Conservation (phyloP, 2,329 filamentous ascomycete species). For the Penicillium verrucosum region DNA sequence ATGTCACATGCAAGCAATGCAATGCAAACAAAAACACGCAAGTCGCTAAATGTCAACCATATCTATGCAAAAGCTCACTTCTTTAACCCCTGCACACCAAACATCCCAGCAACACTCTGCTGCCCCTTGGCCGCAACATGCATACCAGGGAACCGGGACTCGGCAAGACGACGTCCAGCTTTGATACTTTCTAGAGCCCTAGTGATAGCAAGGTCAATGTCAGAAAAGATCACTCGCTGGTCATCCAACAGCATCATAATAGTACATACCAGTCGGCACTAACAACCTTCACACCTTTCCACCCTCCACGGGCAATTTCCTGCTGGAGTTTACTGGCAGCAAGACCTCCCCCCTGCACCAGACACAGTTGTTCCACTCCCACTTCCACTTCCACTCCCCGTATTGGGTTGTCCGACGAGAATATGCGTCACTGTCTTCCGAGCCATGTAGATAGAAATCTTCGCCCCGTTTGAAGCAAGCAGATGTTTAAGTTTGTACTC, state of each 20-base stretch:
- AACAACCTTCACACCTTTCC: slow-evolving; percentile 73
- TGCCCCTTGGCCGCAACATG: slow-evolving; percentile 62
- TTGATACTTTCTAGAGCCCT: slow-evolving; percentile 84
- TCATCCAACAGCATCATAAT: slow-evolving; percentile 8
- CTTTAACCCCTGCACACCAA: slow-evolving; percentile 21
- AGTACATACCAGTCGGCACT: slow-evolving; percentile 69
- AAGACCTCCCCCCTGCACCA: slow-evolving; percentile 71
- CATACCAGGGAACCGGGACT: slow-evolving; percentile 66
- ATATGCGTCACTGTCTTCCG: slow-evolving; percentile 80
- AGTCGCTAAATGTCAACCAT: neutral
- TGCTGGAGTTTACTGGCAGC: slow-evolving; percentile 75
- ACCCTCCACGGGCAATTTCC: slow-evolving; percentile 67
- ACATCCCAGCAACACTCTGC: slow-evolving; percentile 60
- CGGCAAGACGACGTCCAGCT: slow-evolving; percentile 68
- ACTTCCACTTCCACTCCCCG: slow-evolving; percentile 22
- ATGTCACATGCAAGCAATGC: slow-evolving; percentile 1
- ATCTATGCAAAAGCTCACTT: neutral
- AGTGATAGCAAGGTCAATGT: neutral
- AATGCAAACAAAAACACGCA: neutral
- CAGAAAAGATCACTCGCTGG: slow-evolving; percentile 17
- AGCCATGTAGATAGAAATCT: slow-evolving; percentile 66
- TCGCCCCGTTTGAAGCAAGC: slow-evolving; percentile 70
- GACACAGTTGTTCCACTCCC: neutral
- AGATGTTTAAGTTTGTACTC: slow-evolving; percentile 83
- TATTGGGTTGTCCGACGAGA: slow-evolving; percentile 64